Percentiles rank a stretch among this genome's conserved stretches.
Evolutionary conservation across 2,329 filamentous ascomycete species (phyloP).

Genomic region (Epichloe gansuensis): DNA sequence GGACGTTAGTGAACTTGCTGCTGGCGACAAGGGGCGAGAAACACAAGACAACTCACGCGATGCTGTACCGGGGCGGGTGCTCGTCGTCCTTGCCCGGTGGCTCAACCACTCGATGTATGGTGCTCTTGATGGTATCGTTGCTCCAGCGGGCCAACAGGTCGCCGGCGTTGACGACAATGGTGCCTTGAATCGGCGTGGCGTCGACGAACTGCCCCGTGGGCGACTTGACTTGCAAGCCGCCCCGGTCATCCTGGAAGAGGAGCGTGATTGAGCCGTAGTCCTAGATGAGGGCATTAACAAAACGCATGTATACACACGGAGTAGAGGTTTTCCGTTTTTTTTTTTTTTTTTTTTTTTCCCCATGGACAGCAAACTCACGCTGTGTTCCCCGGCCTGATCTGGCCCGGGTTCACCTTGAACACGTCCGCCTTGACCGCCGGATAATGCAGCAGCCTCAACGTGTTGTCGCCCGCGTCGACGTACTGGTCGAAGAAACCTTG

Average conservation of each 20-base stretch:
- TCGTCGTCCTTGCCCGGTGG: conserved; percentile 49
- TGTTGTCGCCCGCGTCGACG: conserved; percentile 59
- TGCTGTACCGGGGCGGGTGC: conserved; percentile 71
- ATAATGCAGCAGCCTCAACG: conserved; percentile 64
- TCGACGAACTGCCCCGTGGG: conserved; percentile 71
- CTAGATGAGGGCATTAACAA: conserved; percentile 10
- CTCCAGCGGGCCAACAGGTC: conserved; percentile 80
- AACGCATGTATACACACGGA: background rate
- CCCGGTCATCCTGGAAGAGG: conserved; percentile 47
- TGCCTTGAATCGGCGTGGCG: conserved; percentile 68
- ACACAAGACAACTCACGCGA: conserved; percentile 48
- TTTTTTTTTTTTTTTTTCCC: no score
- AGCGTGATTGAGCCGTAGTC: conserved; percentile 51
- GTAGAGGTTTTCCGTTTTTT: background rate
- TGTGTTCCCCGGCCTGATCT: conserved; percentile 73
- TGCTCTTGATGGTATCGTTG: conserved; percentile 85
- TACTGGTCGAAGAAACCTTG: conserved; percentile 65
- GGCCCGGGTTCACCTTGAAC: conserved; percentile 53
- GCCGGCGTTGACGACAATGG: conserved; percentile 80
- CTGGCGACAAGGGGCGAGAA: background rate
- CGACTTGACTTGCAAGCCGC: conserved; percentile 48
- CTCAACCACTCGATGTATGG: conserved; percentile 80
- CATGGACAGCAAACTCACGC: conserved; percentile 21
- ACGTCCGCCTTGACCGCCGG: conserved; percentile 53
- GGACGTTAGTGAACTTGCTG: background rate